Evolutionary conservation across 768 basidiomycete species (phyloP).

Genomic region (Cantharellus anzutake): DNA sequence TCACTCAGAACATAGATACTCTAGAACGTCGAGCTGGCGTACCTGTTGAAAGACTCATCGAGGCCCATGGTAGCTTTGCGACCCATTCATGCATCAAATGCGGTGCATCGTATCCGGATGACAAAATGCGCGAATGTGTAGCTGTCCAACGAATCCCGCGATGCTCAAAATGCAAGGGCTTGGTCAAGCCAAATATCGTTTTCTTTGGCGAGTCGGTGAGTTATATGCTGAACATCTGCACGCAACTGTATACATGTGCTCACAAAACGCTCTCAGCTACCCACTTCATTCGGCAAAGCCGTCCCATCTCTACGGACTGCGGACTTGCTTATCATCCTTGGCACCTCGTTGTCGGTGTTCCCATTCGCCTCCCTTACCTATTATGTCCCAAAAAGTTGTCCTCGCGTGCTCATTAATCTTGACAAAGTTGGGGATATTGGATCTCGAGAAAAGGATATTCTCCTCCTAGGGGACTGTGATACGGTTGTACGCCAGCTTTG

Average conservation of each 20-base stretch:
- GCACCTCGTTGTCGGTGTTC: conserved; percentile 73
- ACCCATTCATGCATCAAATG: conserved; percentile 71
- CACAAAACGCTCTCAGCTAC: conserved; percentile 33
- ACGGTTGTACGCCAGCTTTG: conserved; percentile 41
- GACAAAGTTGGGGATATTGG: conserved; percentile 59
- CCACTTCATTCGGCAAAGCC: conserved; percentile 40
- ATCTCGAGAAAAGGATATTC: conserved; percentile 31
- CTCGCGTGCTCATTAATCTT: conserved; percentile 78
- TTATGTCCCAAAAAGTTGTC: conserved; percentile 35
- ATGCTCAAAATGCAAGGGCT: conserved; percentile 48
- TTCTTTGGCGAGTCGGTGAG: conserved; percentile 73
- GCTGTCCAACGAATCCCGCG: conserved; percentile 30
- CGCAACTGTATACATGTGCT: background rate
- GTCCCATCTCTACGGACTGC: conserved; percentile 37
- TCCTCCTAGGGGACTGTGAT: conserved; percentile 55
- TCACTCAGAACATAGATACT: conserved; percentile 83
- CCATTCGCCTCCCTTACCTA: conserved; percentile 69
- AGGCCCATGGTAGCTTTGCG: conserved; percentile 95
- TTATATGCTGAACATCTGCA: conserved; percentile 1
- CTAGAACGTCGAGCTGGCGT: conserved; percentile 75
- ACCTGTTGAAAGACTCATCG: conserved; percentile 53
- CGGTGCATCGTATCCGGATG: conserved; percentile 33
- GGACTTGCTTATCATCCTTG: conserved; percentile 79
- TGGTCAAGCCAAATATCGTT: conserved; percentile 88
- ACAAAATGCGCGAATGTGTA: conserved; percentile 46